Percentiles rank a stretch among this genome's conserved stretches.
Conservation (phyloP, 108 stramenopile species). For the Discostella stelligeroides region DNA sequence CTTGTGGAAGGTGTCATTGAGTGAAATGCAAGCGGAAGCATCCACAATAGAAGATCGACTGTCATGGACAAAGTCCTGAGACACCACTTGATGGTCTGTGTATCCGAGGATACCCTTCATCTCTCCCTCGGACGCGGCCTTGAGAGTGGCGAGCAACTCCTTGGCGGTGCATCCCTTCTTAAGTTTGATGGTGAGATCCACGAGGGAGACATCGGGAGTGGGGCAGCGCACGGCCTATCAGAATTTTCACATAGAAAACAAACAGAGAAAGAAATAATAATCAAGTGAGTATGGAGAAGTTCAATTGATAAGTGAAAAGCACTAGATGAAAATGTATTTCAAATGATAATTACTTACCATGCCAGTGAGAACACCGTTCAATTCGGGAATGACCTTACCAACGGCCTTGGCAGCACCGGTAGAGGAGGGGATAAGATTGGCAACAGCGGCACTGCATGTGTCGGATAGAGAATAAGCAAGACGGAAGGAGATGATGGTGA, state of each 20-base stretch:
- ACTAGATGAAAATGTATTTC: no score
- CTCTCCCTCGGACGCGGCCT: conserved; percentile 90
- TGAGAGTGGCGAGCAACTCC: conserved; percentile 90
- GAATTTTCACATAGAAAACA: no score
- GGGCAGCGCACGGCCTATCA: conserved; percentile 58
- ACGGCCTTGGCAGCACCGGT: conserved; percentile 98
- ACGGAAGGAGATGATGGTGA: not conserved
- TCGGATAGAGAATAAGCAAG: conserved; percentile 1
- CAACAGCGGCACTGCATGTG: conserved; percentile 60
- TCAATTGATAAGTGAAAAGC: no score
- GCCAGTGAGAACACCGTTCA: conserved; percentile 98
- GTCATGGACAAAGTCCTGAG: conserved; percentile 94
- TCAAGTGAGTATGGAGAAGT: no score
- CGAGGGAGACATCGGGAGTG: conserved; percentile 95
- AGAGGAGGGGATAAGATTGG: conserved; percentile 86
- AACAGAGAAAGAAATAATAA: no score
- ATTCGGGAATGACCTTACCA: conserved; percentile 94
- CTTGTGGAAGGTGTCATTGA: conserved; percentile 97
- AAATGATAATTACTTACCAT: conserved; percentile 55
- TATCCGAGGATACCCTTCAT: conserved; percentile 95
- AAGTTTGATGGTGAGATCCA: conserved; percentile 93
- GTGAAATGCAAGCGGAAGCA: conserved; percentile 87
- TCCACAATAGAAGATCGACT: conserved; percentile 89
- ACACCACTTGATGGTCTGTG: conserved; percentile 93
- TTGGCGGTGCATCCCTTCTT: conserved; percentile 88